Evolutionary conservation across 2,329 filamentous ascomycete species (phyloP).

Genomic region (Penicillium polonicum): DNA sequence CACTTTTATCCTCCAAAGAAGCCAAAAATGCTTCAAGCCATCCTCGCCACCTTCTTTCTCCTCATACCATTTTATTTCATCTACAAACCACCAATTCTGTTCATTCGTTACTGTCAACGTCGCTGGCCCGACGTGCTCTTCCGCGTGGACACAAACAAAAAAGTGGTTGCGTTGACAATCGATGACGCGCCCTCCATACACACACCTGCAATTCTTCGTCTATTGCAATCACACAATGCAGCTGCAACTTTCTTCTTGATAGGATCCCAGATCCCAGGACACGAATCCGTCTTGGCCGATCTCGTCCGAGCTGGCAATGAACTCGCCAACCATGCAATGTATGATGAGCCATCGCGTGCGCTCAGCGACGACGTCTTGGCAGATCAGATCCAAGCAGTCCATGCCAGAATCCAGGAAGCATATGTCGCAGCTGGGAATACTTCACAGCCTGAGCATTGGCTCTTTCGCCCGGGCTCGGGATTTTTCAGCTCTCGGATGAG

Average conservation of each 20-base stretch:
- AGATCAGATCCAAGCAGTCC: constrained; percentile 64
- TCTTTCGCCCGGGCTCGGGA: constrained; percentile 81
- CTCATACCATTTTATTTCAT: constrained; percentile 62
- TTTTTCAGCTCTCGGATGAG: constrained; percentile 76
- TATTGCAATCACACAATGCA: constrained; percentile 65
- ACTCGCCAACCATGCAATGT: constrained; percentile 86
- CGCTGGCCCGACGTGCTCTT: constrained; percentile 79
- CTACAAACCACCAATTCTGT: constrained; percentile 73
- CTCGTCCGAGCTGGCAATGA: constrained; percentile 65
- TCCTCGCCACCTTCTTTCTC: constrained; percentile 29
- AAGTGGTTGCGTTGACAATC: constrained; percentile 77
- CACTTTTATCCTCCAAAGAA: neutral
- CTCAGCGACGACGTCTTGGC: constrained; percentile 61
- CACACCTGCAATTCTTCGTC: constrained; percentile 67
- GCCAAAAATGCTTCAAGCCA: constrained; percentile 36
- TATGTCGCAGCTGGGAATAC: constrained; percentile 46
- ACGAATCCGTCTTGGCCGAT: constrained; percentile 55
- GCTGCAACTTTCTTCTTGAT: constrained; percentile 88
- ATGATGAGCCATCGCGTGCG: constrained; percentile 71
- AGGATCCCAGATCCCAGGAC: constrained; percentile 66
- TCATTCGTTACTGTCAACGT: constrained; percentile 69
- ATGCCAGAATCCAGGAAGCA: constrained; percentile 57
- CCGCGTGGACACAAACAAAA: constrained; percentile 59
- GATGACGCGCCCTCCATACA: constrained; percentile 78
- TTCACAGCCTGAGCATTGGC: constrained; percentile 54